These are phyloP conservation scores for Kurtzmaniella fragi DNA, from an alignment of 805 yeast genomes.

Conservation along the genomic window DNA sequence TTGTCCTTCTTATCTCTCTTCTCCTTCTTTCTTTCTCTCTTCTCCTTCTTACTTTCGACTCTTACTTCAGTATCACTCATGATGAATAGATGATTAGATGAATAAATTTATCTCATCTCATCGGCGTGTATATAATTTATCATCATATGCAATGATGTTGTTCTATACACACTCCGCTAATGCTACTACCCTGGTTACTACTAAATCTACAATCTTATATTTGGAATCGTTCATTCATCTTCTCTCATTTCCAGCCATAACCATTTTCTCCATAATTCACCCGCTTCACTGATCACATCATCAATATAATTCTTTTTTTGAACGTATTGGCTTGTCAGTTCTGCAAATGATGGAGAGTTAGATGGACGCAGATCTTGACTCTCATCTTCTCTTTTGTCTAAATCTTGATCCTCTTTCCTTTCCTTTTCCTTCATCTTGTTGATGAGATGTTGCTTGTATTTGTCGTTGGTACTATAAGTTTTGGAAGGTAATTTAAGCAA, in stretches of 20 bases:
- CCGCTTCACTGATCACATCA: slow-evolving; percentile 69
- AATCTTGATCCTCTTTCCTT: slow-evolving; percentile 9
- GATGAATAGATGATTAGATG: neutral
- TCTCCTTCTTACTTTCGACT: slow-evolving; percentile 26
- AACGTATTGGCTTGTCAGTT: slow-evolving; percentile 12
- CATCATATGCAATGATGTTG: too few species aligned
- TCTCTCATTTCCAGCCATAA: slow-evolving; percentile 44
- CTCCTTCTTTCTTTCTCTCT: slow-evolving; percentile 9
- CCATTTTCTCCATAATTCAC: slow-evolving; percentile 87
- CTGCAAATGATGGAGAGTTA: neutral
- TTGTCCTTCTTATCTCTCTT: slow-evolving; percentile 8
- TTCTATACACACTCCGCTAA: too few species aligned
- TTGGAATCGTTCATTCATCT: slow-evolving; percentile 12
- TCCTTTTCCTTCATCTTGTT: slow-evolving; percentile 12
- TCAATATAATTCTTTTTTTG: slow-evolving; percentile 62
- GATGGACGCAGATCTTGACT: neutral
- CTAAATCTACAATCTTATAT: neutral
- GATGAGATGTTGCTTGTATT: slow-evolving; percentile 25
- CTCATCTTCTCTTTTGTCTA: neutral
- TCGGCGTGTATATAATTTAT: too few species aligned
- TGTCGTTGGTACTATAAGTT: slow-evolving; percentile 27
- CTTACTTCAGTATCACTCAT: slow-evolving; percentile 9
- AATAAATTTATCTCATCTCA: too few species aligned
- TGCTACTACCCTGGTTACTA: neutral
- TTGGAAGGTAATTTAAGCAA: slow-evolving; percentile 54